phyloP scores from a whole-genome alignment of 768 basidiomycete genomes.

The Trametes gibbosa region DNA sequence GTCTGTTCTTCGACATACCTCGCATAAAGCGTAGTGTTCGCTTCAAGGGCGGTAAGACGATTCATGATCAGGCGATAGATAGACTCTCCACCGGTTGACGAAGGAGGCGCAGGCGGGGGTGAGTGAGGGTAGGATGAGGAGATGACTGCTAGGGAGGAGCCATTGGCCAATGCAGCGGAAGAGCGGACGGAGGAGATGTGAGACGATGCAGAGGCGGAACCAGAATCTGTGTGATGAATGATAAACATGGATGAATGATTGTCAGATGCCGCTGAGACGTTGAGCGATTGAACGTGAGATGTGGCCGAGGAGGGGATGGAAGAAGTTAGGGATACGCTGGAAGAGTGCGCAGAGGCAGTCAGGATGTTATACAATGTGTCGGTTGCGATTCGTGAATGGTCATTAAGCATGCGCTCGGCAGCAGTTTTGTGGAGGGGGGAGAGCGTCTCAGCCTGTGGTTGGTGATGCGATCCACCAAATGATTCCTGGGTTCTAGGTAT shows the following conservation, averaged over 20 bases:
- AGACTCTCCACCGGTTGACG: constrained; percentile 66
- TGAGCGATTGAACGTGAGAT: constrained; percentile 1
- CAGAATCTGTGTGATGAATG: constrained; percentile 1
- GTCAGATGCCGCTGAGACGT: constrained; percentile 10
- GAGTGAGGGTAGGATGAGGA: constrained; percentile 18
- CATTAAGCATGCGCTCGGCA: constrained; percentile 6
- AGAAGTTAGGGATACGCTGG: constrained; percentile 2
- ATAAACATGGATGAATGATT: constrained; percentile 16
- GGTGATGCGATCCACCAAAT: neutral
- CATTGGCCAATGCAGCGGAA: constrained; percentile 3
- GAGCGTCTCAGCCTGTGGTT: neutral
- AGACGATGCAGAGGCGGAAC: constrained; percentile 18
- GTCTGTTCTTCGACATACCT: constrained; percentile 91
- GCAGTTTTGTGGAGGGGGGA: neutral
- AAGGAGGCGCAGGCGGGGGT: constrained; percentile 22
- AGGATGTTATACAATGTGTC: constrained; percentile 23
- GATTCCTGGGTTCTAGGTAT: neutral
- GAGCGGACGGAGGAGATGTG: constrained; percentile 5
- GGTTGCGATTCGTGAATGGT: constrained; percentile 15
- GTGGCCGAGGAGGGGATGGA: constrained; percentile 7
- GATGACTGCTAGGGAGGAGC: constrained; percentile 6
- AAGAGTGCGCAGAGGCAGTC: neutral
- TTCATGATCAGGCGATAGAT: constrained; percentile 98
- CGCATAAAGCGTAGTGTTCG: constrained; percentile 81
- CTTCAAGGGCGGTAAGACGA: constrained; percentile 78